Evolutionary conservation across 331 rosid species (phyloP).

Genomic region (Quercus lobata): DNA sequence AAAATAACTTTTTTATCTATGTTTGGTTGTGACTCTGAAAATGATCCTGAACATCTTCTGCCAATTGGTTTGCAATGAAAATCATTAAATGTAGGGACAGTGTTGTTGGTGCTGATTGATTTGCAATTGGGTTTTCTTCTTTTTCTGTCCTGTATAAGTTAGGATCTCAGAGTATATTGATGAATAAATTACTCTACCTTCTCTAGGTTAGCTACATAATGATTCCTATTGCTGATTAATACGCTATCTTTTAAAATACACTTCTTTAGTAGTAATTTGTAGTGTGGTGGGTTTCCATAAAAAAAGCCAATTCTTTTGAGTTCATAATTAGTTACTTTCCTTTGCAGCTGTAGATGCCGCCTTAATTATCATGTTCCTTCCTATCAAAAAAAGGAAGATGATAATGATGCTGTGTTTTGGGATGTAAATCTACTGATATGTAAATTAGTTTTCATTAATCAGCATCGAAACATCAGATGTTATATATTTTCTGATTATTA

Average conservation of each 20-base stretch:
- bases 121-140: neutral
- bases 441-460: neutral
- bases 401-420: neutral
- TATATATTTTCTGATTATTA: constrained; percentile 1
- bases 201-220: neutral
- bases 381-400: neutral
- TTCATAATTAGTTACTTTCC: neutral
- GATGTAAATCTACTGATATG: neutral
- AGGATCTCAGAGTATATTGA: no score
- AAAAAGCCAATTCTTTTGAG: neutral
- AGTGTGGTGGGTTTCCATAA: no score
- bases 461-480: neutral
- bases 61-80: no score
- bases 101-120: neutral
- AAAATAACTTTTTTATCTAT: no score
- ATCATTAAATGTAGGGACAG: no score
- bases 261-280: no score
- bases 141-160: neutral
- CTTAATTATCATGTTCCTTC: neutral
- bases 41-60: no score
- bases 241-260: no score
- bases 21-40: no score
- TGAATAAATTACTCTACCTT: no score
- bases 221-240: no score
- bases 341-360: neutral